A percentile compares a stretch with the other conserved stretches of the same genome.
phyloP scores from a whole-genome alignment of 352 stramenopile genomes.

The Peronospora tabacina region DNA sequence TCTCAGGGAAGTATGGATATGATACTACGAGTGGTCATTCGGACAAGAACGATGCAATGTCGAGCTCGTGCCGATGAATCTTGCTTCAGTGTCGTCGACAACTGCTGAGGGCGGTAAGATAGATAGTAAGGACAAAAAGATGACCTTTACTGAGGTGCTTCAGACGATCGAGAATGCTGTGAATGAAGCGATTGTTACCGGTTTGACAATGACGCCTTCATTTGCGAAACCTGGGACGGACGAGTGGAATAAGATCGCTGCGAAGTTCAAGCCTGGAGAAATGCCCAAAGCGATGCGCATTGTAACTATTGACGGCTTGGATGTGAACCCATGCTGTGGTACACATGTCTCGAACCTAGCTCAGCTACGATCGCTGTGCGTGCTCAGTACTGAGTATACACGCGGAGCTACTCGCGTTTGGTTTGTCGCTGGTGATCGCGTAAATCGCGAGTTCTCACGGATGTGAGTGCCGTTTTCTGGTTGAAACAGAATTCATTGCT shows the following conservation, averaged over 20 bases:
- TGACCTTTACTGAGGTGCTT: slow-evolving; percentile 35
- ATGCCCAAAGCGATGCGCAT: slow-evolving; percentile 67
- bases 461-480: slow-evolving; percentile 37
- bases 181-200: slow-evolving; percentile 66
- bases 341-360: slow-evolving; percentile 74
- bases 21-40: slow-evolving; percentile 78
- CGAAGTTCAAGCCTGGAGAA: slow-evolving; percentile 48
- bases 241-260: slow-evolving; percentile 49
- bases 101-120: slow-evolving; percentile 17
- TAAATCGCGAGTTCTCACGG: slow-evolving; percentile 67
- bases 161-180: slow-evolving; percentile 59
- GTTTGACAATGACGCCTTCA: slow-evolving; percentile 46
- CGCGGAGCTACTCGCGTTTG: slow-evolving; percentile 63
- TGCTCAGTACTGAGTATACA: slow-evolving; percentile 67
- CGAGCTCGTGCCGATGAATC: slow-evolving; percentile 49
- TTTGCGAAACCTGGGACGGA: slow-evolving; percentile 46
- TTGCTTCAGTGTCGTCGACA: neutral
- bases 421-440: slow-evolving; percentile 78
- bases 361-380: slow-evolving; percentile 64
- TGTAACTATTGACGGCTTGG: slow-evolving; percentile 75
- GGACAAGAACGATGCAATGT: slow-evolving; percentile 69
- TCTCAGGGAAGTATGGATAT: slow-evolving; percentile 63
- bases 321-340: slow-evolving; percentile 84
- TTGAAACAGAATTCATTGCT: neutral
- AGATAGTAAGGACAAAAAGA: slow-evolving; percentile 30